These are phyloP conservation scores for Ogataea henricii DNA, from an alignment of 805 yeast species.

Conservation along the genomic window DNA sequence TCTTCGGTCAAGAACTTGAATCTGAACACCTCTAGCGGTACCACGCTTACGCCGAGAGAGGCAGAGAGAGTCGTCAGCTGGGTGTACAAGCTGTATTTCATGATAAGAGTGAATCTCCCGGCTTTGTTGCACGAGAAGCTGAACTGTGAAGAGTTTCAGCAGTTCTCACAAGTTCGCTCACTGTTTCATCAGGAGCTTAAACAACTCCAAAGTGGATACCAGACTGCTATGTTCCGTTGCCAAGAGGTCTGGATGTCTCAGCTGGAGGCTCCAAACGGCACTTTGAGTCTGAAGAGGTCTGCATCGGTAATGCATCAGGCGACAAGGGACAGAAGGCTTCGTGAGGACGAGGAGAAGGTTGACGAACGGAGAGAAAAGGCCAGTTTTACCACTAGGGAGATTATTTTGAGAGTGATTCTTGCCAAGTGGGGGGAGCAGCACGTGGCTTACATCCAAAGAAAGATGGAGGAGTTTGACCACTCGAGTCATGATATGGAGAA, in stretches of 20 bases:
- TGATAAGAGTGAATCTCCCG: conserved; percentile 9
- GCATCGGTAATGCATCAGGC: conserved; percentile 23
- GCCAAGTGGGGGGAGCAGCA: conserved; percentile 17
- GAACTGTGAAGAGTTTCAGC: conserved; percentile 12
- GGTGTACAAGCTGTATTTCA: conserved; percentile 20
- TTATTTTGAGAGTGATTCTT: conserved; percentile 21
- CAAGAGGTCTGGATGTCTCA: conserved; percentile 3
- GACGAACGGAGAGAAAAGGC: conserved; percentile 8
- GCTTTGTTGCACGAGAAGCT: conserved; percentile 9
- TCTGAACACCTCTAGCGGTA: not conserved
- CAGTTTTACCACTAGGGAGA: conserved; percentile 15
- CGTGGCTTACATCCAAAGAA: conserved; percentile 12
- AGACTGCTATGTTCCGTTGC: conserved; percentile 8
- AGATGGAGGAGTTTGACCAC: conserved; percentile 14
- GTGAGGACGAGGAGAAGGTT: conserved; percentile 10
- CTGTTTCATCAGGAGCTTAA: conserved; percentile 10
- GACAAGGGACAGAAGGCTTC: conserved; percentile 14
- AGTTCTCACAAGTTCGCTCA: conserved; percentile 11
- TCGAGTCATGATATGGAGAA: conserved; percentile 10
- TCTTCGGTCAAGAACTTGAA: conserved; percentile 10
- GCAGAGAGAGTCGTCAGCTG: conserved; percentile 24
- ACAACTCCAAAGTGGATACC: conserved; percentile 18
- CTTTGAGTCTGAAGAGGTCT: conserved; percentile 12
- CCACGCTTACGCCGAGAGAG: conserved; percentile 9
- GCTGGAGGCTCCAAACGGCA: conserved; percentile 1